These are phyloP conservation scores for Arthrinium phaeospermum DNA, from an alignment of 2,329 filamentous ascomycete species.

Conservation along the genomic window DNA sequence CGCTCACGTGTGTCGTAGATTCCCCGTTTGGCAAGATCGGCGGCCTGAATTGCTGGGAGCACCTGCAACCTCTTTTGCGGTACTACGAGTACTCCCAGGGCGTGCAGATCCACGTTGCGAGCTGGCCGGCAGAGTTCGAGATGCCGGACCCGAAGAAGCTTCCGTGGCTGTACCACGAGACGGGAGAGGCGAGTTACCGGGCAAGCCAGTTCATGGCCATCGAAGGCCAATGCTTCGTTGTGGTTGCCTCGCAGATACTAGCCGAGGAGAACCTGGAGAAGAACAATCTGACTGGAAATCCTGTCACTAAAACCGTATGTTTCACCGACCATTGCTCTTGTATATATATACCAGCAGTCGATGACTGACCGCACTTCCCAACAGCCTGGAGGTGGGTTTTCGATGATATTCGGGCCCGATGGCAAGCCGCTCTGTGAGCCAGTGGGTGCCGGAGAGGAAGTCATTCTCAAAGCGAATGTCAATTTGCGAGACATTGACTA, in stretches of 20 bases:
- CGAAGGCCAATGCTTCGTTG: conserved; percentile 49
- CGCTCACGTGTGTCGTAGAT: conserved; percentile 57
- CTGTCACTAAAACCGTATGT: conserved; percentile 42
- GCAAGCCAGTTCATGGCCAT: conserved; percentile 49
- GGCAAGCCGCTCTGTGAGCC: conserved; percentile 51
- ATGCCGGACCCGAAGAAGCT: conserved; percentile 43
- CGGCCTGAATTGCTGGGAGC: conserved; percentile 52
- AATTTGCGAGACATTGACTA: conserved; percentile 51
- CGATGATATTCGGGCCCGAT: conserved; percentile 58
- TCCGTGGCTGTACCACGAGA: conserved; percentile 43
- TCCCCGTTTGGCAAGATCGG: conserved; percentile 58
- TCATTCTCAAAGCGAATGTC: conserved; percentile 57
- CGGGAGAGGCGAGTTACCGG: conserved; percentile 40
- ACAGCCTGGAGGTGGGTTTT: conserved; percentile 50
- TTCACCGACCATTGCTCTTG: not conserved
- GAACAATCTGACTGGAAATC: conserved; percentile 45
- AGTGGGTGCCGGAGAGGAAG: conserved; percentile 47
- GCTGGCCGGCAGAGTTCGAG: conserved; percentile 42
- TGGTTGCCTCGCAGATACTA: conserved; percentile 46
- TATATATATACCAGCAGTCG: not conserved
- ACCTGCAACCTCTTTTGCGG: conserved; percentile 51
- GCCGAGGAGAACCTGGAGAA: conserved; percentile 47
- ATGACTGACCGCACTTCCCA: conserved; percentile 21
- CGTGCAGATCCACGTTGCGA: conserved; percentile 42
- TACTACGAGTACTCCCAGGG: conserved; percentile 43